Conservation (phyloP, 2,329 filamentous ascomycete species). For the Drechslerella stenobrocha region DNA sequence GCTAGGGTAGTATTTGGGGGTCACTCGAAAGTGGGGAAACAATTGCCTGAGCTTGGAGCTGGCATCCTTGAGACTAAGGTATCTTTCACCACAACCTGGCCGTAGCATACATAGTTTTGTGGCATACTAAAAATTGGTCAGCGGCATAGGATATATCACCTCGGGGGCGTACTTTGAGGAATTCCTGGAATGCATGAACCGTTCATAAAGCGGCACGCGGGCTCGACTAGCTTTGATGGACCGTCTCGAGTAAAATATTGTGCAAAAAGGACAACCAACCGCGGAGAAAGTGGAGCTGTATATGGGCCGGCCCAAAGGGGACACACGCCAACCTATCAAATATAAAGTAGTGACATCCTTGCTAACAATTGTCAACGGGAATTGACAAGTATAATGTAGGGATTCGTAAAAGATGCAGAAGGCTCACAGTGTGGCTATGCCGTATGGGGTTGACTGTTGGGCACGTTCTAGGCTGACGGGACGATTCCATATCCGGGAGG, state of each 20-base stretch:
- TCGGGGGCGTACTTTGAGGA: slow-evolving; percentile 1
- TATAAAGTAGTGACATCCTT: no score
- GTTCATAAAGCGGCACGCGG: slow-evolving; percentile 23
- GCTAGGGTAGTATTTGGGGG: no score
- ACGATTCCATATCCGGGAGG: no score
- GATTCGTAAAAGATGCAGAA: slow-evolving; percentile 15
- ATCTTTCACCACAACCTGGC: slow-evolving; percentile 6
- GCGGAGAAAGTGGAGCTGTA: slow-evolving; percentile 1
- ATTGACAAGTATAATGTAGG: slow-evolving; percentile 22
- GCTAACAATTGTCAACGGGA: no score
- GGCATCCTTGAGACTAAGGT: slow-evolving; percentile 5
- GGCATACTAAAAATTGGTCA: slow-evolving; percentile 5
- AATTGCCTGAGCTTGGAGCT: neutral
- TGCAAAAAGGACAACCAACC: slow-evolving; percentile 2
- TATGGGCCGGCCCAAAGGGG: slow-evolving; percentile 14
- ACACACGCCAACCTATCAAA: neutral
- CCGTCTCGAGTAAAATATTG: slow-evolving; percentile 17
- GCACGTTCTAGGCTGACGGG: no score
- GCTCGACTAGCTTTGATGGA: neutral
- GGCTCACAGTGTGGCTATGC: neutral
- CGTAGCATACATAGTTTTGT: slow-evolving; percentile 3
- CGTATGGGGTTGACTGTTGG: neutral
- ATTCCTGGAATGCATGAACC: slow-evolving; percentile 11
- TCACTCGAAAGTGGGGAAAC: no score
- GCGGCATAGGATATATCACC: neutral